phyloP scores from a whole-genome alignment of 441 rosid genomes.

The Populus tomentosa region DNA sequence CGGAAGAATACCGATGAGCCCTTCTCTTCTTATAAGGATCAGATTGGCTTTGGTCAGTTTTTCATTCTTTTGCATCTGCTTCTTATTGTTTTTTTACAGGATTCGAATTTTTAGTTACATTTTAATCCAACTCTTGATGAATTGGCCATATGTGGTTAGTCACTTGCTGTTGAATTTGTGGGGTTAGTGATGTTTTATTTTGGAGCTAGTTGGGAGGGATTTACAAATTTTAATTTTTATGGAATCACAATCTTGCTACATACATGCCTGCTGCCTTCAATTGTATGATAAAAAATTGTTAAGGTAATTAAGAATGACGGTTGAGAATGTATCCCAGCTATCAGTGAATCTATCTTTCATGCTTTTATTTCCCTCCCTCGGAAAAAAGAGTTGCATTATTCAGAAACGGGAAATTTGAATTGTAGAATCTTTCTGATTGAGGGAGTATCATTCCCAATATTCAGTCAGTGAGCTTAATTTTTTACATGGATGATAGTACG shows the following conservation, averaged over 20 bases:
- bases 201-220: not conserved
- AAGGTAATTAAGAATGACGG: not conserved
- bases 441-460: not conserved
- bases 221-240: not conserved
- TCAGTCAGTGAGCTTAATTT: not conserved
- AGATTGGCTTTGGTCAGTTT: conserved; percentile 80
- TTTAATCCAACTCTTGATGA: not conserved
- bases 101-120: not conserved
- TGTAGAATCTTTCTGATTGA: not conserved
- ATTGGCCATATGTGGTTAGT: not conserved
- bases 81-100: not conserved
- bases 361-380: not conserved
- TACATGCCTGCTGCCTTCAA: not conserved
- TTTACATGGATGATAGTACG: not conserved
- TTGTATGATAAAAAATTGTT: not conserved
- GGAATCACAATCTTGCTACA: not conserved
- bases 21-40: conserved; percentile 95
- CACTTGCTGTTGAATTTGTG: not conserved
- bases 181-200: not conserved
- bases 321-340: not conserved
- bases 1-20: conserved; percentile 55
- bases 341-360: not conserved
- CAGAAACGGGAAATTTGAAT: not conserved
- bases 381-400: not conserved
- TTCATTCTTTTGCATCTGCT: not conserved